phyloP scores from a whole-genome alignment of 2,329 filamentous ascomycete genomes.

The Hypomyces rosellus region DNA sequence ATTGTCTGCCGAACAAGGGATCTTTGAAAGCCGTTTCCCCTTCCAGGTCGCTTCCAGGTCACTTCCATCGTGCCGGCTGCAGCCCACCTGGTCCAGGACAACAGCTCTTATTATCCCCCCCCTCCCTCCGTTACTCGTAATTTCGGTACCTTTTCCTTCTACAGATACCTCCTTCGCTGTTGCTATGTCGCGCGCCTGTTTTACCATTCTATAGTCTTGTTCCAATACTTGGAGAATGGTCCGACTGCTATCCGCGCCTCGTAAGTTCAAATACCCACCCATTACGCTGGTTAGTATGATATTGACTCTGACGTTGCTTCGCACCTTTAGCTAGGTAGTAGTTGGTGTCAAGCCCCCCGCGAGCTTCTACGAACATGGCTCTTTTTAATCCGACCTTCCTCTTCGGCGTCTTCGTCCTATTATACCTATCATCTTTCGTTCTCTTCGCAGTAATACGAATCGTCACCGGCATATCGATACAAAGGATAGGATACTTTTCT shows the following conservation, averaged over 20 bases:
- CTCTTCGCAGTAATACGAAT: conserved; percentile 90
- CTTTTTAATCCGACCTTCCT: conserved; percentile 73
- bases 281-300: background rate
- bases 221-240: conserved; percentile 9
- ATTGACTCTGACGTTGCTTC: background rate
- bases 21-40: too few relatives aligned
- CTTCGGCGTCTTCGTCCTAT: conserved; percentile 74
- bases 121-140: background rate
- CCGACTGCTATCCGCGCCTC: conserved; percentile 7
- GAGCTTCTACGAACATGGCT: conserved; percentile 42
- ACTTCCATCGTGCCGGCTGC: too few relatives aligned
- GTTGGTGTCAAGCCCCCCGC: conserved; percentile 4
- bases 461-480: conserved; percentile 88
- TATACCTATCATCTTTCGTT: conserved; percentile 88
- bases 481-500: conserved; percentile 88
- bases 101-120: too few relatives aligned
- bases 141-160: conserved; percentile 1
- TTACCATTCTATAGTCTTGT: background rate
- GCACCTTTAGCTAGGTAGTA: conserved; percentile 6
- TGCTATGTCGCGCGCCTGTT: conserved; percentile 9
- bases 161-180: background rate
- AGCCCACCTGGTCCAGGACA: too few relatives aligned
- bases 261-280: conserved; percentile 2
- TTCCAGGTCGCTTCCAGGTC: too few relatives aligned
- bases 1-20: too few relatives aligned